Percentiles rank a stretch among this genome's conserved stretches.
Conservation (phyloP, 140 eudicot species). For the Eryngium alpinum region DNA sequence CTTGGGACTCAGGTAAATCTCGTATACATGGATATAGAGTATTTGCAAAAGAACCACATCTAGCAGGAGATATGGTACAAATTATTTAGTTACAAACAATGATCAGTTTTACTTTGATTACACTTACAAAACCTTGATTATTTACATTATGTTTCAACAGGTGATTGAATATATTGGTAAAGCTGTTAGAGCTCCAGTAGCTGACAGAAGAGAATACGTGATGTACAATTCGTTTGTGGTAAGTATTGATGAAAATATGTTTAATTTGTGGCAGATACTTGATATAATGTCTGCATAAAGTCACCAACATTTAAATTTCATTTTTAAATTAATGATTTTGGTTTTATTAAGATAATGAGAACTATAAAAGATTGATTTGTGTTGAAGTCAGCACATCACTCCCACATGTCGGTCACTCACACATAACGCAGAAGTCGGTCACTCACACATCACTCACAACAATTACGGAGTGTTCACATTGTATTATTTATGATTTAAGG, state of each 20-base stretch:
- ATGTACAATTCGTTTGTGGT: conserved; percentile 95
- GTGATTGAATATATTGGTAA: conserved; percentile 94
- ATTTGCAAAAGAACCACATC: conserved; percentile 78
- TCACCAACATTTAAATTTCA: background rate
- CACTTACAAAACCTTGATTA: background rate
- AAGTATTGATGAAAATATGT: conserved; percentile 23
- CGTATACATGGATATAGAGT: conserved; percentile 95
- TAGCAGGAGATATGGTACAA: conserved; percentile 97
- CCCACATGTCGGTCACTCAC: too few relatives aligned
- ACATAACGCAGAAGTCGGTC: too few relatives aligned
- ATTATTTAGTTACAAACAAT: background rate
- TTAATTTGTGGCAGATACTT: background rate
- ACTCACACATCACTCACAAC: too few relatives aligned
- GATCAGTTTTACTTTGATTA: background rate
- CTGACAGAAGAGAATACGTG: conserved; percentile 94
- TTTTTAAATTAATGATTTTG: background rate
- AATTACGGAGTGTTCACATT: too few relatives aligned
- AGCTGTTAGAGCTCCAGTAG: conserved; percentile 78
- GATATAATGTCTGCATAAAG: background rate
- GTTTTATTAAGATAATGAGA: too few relatives aligned
- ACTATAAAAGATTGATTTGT: too few relatives aligned
- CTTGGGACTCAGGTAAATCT: conserved; percentile 64
- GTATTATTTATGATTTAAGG: too few relatives aligned
- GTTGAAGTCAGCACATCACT: too few relatives aligned
- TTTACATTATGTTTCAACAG: conserved; percentile 27